phyloP scores from a whole-genome alignment of 805 yeast genomes.

The Kazachstania bromeliacearum region DNA sequence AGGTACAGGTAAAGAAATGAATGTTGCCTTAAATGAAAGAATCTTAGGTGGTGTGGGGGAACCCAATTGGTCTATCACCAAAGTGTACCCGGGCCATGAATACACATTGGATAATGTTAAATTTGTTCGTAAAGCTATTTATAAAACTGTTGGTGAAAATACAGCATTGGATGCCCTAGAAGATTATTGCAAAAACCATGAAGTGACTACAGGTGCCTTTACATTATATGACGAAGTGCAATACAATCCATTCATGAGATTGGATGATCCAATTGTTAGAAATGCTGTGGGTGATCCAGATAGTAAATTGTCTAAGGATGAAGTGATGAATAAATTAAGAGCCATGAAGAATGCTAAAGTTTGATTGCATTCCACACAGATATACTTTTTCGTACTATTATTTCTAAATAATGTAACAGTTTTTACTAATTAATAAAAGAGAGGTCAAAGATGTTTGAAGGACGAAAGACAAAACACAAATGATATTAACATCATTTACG shows the following conservation, averaged over 20 bases:
- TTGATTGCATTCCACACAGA: too few species aligned
- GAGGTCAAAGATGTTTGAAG: conserved; percentile 6
- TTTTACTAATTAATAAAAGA: too few species aligned
- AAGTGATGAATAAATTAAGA: conserved; percentile 66
- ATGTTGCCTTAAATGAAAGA: conserved; percentile 47
- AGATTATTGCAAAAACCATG: conserved; percentile 43
- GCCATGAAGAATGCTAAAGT: conserved; percentile 55
- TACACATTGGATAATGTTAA: conserved; percentile 75
- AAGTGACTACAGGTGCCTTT: conserved; percentile 75
- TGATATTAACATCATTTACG: not conserved
- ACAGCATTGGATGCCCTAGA: conserved; percentile 47
- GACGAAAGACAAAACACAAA: conserved; percentile 6
- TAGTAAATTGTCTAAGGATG: conserved; percentile 29
- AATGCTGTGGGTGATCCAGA: conserved; percentile 45
- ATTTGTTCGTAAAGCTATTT: conserved; percentile 61
- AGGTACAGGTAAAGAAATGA: conserved; percentile 79
- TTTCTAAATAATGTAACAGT: too few species aligned
- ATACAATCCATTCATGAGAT: conserved; percentile 85
- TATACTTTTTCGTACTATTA: too few species aligned
- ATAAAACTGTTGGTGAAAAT: conserved; percentile 32
- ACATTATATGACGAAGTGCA: conserved; percentile 74
- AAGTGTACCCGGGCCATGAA: conserved; percentile 91
- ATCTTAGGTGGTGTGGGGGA: conserved; percentile 51
- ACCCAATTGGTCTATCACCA: conserved; percentile 35
- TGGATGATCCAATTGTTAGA: conserved; percentile 54